phyloP scores from a whole-genome alignment of 2,329 filamentous ascomycete genomes.

The Beauveria caledonica region DNA sequence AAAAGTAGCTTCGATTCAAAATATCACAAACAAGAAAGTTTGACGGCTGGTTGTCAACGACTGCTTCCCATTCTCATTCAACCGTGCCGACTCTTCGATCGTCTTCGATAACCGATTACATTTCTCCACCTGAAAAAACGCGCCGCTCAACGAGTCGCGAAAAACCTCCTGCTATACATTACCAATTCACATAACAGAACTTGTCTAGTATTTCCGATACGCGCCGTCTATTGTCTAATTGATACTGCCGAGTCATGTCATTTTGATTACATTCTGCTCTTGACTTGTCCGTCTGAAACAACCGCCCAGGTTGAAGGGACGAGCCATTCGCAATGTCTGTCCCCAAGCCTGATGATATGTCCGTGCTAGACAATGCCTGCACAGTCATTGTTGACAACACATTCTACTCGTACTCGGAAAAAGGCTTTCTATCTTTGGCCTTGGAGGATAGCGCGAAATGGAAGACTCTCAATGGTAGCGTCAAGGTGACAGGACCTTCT shows the following conservation, averaged over 20 bases:
- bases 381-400: slow-evolving; percentile 73
- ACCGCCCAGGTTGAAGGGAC: slow-evolving; percentile 5
- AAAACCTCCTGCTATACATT: neutral
- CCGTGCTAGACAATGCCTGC: slow-evolving; percentile 68
- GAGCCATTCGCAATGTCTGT: slow-evolving; percentile 49
- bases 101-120: neutral
- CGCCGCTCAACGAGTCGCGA: neutral
- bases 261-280: slow-evolving; percentile 4
- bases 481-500: slow-evolving; percentile 62
- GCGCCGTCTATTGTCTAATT: neutral
- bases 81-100: neutral
- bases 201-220: neutral
- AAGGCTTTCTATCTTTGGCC: slow-evolving; percentile 66
- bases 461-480: slow-evolving; percentile 56
- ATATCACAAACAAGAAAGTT: neutral
- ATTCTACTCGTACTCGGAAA: slow-evolving; percentile 72
- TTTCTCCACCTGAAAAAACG: neutral
- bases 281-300: neutral
- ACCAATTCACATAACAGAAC: neutral
- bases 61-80: neutral
- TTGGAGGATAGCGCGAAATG: slow-evolving; percentile 64
- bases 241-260: slow-evolving; percentile 30
- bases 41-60: slow-evolving; percentile 2
- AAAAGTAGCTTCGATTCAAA: neutral
- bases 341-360: slow-evolving; percentile 51